Base-by-base conservation (phyloP, 177 flowering plant species). In the Vitis hybrid region DNA sequence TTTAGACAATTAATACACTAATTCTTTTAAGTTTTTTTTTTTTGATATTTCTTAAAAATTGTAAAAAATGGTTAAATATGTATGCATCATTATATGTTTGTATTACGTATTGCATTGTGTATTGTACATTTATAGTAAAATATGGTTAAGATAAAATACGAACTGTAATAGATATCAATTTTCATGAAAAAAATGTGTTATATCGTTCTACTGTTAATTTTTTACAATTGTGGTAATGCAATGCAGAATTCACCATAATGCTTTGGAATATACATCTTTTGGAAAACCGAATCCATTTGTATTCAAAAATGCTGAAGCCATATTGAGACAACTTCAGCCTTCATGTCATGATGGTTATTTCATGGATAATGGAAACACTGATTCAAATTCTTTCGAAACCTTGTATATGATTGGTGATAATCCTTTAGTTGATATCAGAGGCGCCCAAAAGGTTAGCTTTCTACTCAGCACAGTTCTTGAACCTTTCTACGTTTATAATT, bases 371-470 rank as follows among this genome's bases (percentile, higher is more conserved):
- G 75, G 38, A 61, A 55, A 19, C 11, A 18, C 62, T 5, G 68
- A 58, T 6, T 31, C 64, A 38, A 66, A 71, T 38, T 49, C 56
- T 15, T 78, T 81, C 49, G 44, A 71, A 61, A 81, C 78, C 33
- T 67, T 81, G 15, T 81, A 81, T 33, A 81, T 81, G 84, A 68
- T 81, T 28, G 84, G 84, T 20, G 84, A 81, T 63, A 81, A 81
- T 65, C 84, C 84, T 19, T 49, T 53, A 3, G 79, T 81, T 50
- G 84, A 81, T 11, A 59, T 81, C 71, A 78, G 71, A 55, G 84
- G 84, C 1, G 76, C 84, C 49, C 59, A 33, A 17, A 70, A 78
- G 84, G 84, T 81, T 73, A 9, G 67, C 20, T 47, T 20, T 20
- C 47, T 66, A 8, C 54, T 7, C 13, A 8, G 20, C 13, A 11